Evolutionary conservation across 305 asterid species (phyloP), one percentile per base, ranked within the genome.

Genomic region (Ajuga reptans): DNA sequence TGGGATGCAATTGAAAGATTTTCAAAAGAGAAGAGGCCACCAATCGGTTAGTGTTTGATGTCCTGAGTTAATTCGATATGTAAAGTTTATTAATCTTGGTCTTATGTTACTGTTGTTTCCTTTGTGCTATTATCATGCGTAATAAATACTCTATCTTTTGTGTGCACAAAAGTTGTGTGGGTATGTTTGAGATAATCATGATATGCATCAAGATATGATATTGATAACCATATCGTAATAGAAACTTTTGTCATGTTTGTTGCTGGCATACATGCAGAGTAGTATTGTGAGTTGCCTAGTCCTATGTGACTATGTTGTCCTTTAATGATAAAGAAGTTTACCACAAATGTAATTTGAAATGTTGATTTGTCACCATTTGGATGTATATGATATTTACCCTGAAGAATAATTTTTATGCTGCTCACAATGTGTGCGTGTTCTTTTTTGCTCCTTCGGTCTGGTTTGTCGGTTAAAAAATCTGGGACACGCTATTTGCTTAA

Each of bases 1-100:
- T 92, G 98, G 98, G 92, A 84, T 77, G 90, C 96, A 55, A 77
- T 92, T 60, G 98, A 92, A 75, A 87, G 80, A 55, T 92, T 90
- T 69, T 88, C 97, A 18, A 90, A 87, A 80, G 98, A 90, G 86
- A 90, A 80, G 75, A 83, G 84, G 68, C 97, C 98, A 18, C 96
- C 98, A 15, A 82, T 82, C 74, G 97, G 96, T 91, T 52, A 60
- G 83, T 82, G n/a, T 70, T 71, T n/a, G 37, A 4, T 15, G 56
- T 34, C 15, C 66, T 58, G 46, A 61, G 33, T 62, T 69, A 18
- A 11, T 69, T 59, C 21, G 43, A 12, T 59, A n/a, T 64, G 51
- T 6, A 61, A 60, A 29, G 57, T 53, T 60, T 47, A 50, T 33
- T 24, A 37, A 18, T 41, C 55, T 31, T 69, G 57, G 73, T 53